Evolutionary conservation across 164 flowering plant genomes (phyloP), one percentile per base, ranked within the genome.

Genomic region (Buxus sempervirens): DNA sequence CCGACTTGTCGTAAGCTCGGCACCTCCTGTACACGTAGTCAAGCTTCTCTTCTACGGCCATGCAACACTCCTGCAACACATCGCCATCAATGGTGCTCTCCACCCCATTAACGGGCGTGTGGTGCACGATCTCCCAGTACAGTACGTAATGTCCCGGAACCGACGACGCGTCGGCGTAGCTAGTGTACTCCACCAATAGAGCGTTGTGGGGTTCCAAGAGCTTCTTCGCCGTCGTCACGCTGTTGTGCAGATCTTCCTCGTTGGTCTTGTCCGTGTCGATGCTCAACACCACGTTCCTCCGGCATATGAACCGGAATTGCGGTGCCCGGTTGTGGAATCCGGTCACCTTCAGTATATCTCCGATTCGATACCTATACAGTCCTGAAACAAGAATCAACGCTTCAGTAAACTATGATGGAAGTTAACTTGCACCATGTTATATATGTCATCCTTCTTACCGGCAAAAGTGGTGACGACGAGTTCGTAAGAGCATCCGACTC

Each of bases 111-210:
- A 18, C 54, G 9, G 70, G 58, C 26, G 62, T 62, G 38, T 63
- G 69, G 49, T 64, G 58, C 6, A 60, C 71, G 18, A 92, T 81
- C 70, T 93, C 98, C 96, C 98, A 89, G 64, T 59, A 90, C 27
- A 93, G 63, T 1, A 89, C 93, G 54, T 93, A 90, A 76, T 93
- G 98, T 0, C 98, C 98, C 0, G 98, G 98, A 24, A 88, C 60
- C n/a, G 89, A 61, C 6, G 89, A 80, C 0, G 95, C 80, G 54
- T 89, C 95, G 0, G 93, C 88, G 61, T 77, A 86, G 82, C 93
- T 87, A 0, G 98, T 93, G 88, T 93, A 93, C 63, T 93, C 98
- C 20, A 77, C 84, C 0, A 93, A 89, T 2, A 86, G 72, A 13
- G 84, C 82, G 55, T 80, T 68, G 80, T 75, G 68, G 3, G 90